Percentiles rank a stretch among this genome's conserved stretches.
Evolutionary conservation across 2,329 filamentous ascomycete genomes (phyloP).

Genomic region (Paecilomyces sp.): DNA sequence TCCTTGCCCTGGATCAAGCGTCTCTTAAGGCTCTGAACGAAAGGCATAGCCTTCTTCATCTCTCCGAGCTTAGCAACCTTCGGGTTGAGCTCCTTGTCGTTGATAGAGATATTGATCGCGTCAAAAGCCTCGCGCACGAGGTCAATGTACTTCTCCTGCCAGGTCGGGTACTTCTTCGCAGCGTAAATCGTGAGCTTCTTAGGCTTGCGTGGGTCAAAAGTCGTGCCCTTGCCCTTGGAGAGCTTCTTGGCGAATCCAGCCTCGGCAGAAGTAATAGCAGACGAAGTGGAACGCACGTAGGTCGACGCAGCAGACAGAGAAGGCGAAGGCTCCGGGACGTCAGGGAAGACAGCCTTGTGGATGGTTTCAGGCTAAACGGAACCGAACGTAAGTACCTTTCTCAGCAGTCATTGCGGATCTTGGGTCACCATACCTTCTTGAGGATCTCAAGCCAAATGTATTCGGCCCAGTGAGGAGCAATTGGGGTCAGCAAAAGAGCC

Average conservation of each 20-base stretch:
- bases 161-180: slow-evolving; percentile 71
- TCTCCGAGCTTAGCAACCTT: slow-evolving; percentile 69
- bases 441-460: slow-evolving; percentile 92
- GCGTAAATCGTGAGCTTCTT: slow-evolving; percentile 87
- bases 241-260: slow-evolving; percentile 70
- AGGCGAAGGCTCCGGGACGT: slow-evolving; percentile 58
- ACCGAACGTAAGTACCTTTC: slow-evolving; percentile 1
- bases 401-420: background rate
- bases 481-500: slow-evolving; percentile 70
- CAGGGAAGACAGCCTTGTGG: slow-evolving; percentile 71
- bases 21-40: slow-evolving; percentile 81
- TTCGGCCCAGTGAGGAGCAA: slow-evolving; percentile 91
- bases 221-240: slow-evolving; percentile 79
- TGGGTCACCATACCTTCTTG: slow-evolving; percentile 45
- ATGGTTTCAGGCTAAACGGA: slow-evolving; percentile 55
- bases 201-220: slow-evolving; percentile 83
- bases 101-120: slow-evolving; percentile 52
- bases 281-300: slow-evolving; percentile 69
- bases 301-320: slow-evolving; percentile 69
- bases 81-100: slow-evolving; percentile 75
- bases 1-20: slow-evolving; percentile 64
- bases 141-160: slow-evolving; percentile 88
- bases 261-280: slow-evolving; percentile 80
- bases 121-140: slow-evolving; percentile 68
- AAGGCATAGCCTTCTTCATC: slow-evolving; percentile 98